Percentiles rank a stretch among this genome's conserved stretches.
phyloP scores from a whole-genome alignment of 495 filamentous ascomycete genomes.

The Sordaria brevicollis region DNA sequence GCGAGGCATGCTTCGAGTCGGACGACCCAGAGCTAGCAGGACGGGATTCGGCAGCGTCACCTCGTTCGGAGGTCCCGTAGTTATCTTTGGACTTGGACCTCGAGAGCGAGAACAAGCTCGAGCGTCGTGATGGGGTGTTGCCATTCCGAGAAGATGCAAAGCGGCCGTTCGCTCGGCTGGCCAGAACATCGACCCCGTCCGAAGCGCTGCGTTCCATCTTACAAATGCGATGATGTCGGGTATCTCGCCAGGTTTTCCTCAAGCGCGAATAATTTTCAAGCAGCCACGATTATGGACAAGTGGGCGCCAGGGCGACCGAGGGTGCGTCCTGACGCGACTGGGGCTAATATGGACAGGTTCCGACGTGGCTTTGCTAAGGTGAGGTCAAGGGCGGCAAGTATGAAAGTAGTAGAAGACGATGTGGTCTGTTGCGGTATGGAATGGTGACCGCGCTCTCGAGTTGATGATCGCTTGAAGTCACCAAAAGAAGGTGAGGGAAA shows the following conservation, averaged over 20 bases:
- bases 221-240: background rate
- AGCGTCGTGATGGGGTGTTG: conserved; percentile 15
- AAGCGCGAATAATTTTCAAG: background rate
- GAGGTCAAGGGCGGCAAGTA: background rate
- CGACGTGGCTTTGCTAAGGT: background rate
- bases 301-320: background rate
- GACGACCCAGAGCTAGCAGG: conserved; percentile 5
- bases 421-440: background rate
- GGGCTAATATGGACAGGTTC: background rate
- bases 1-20: conserved; percentile 15
- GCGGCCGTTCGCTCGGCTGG: conserved; percentile 7
- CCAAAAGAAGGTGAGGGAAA: background rate
- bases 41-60: background rate
- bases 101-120: conserved; percentile 14
- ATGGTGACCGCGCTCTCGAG: background rate
- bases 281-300: background rate
- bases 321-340: background rate
- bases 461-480: background rate
- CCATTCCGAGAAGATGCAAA: conserved; percentile 13
- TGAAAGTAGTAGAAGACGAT: no score
- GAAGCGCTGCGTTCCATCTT: conserved; percentile 18
- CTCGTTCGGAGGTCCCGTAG: background rate
- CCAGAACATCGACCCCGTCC: conserved; percentile 2
- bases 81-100: conserved; percentile 7
- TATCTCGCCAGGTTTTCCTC: background rate